These are phyloP conservation scores for Emergomyces orientalis DNA, from an alignment of 2,329 filamentous ascomycete species.

Conservation along the genomic window DNA sequence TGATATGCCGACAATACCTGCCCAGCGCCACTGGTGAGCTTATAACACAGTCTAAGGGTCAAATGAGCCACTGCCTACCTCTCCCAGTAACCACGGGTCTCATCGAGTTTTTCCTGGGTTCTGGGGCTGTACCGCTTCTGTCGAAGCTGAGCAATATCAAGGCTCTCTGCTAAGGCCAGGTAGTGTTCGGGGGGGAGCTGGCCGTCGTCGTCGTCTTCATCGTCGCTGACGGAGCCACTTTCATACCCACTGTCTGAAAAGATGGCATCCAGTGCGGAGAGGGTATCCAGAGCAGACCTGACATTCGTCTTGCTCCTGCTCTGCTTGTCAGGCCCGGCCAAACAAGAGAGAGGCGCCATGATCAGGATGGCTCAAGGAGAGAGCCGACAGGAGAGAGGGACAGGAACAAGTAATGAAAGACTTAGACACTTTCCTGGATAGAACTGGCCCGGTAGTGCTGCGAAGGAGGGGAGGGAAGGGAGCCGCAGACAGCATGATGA, in stretches of 20 bases:
- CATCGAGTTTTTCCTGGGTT: constrained; percentile 21
- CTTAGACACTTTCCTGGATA: neutral
- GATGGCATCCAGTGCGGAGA: constrained; percentile 14
- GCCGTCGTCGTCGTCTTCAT: too few relatives aligned
- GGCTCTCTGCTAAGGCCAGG: too few relatives aligned
- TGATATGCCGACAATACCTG: too few relatives aligned
- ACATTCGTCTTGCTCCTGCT: constrained; percentile 16
- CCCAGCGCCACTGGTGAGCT: too few relatives aligned
- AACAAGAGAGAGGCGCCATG: constrained; percentile 13
- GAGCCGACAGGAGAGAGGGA: neutral
- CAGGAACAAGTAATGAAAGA: neutral
- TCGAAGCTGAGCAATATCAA: constrained; percentile 22
- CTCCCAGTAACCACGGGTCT: too few relatives aligned
- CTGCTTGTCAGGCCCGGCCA: constrained; percentile 8
- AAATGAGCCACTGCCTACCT: too few relatives aligned
- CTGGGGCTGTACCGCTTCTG: constrained; percentile 23
- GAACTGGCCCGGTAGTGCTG: neutral
- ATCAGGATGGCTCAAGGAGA: constrained; percentile 8
- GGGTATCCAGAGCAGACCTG: constrained; percentile 13
- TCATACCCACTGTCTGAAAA: constrained; percentile 17
- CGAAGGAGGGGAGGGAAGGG: neutral
- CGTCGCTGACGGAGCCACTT: constrained; percentile 13
- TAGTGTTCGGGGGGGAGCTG: too few relatives aligned
- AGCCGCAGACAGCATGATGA: neutral
- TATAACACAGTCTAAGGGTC: too few relatives aligned